These are phyloP conservation scores for Fusarium graminum DNA, from an alignment of 2,329 filamentous ascomycete species.

Conservation along the genomic window DNA sequence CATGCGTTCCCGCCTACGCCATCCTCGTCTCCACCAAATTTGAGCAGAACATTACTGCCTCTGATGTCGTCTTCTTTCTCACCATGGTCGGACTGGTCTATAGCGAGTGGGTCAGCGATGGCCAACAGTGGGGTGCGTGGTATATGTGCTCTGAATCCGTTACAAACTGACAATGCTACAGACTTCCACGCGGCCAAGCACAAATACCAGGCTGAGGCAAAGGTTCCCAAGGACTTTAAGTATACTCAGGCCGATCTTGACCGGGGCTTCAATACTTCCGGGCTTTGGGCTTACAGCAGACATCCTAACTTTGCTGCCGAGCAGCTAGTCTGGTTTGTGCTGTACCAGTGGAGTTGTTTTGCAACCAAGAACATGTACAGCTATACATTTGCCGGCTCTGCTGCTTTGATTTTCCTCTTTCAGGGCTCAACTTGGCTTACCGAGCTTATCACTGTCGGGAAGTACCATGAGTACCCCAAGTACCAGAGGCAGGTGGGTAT, in stretches of 20 bases:
- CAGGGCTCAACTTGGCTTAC: slow-evolving; percentile 91
- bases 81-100: slow-evolving; percentile 65
- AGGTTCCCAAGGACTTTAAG: slow-evolving; percentile 40
- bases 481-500: slow-evolving; percentile 88
- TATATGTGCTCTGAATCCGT: not conserved
- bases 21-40: slow-evolving; percentile 80
- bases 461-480: slow-evolving; percentile 88
- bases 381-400: slow-evolving; percentile 80
- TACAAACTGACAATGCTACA: slow-evolving; percentile 49
- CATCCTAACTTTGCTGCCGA: slow-evolving; percentile 97
- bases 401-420: slow-evolving; percentile 82
- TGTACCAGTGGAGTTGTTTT: slow-evolving; percentile 91
- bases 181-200: slow-evolving; percentile 86
- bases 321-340: slow-evolving; percentile 86
- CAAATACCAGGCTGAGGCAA: slow-evolving; percentile 73
- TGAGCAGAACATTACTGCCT: slow-evolving; percentile 61
- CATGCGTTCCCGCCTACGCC: slow-evolving; percentile 82
- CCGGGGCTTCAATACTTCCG: slow-evolving; percentile 86
- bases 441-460: slow-evolving; percentile 81
- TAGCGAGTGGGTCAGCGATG: slow-evolving; percentile 85
- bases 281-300: slow-evolving; percentile 87
- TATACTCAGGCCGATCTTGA: slow-evolving; percentile 83
- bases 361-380: slow-evolving; percentile 78
- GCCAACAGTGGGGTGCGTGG: slow-evolving; percentile 86
- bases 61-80: slow-evolving; percentile 63